Conservation (phyloP, 306 rosid species). For the Trichosanthes truncata region DNA sequence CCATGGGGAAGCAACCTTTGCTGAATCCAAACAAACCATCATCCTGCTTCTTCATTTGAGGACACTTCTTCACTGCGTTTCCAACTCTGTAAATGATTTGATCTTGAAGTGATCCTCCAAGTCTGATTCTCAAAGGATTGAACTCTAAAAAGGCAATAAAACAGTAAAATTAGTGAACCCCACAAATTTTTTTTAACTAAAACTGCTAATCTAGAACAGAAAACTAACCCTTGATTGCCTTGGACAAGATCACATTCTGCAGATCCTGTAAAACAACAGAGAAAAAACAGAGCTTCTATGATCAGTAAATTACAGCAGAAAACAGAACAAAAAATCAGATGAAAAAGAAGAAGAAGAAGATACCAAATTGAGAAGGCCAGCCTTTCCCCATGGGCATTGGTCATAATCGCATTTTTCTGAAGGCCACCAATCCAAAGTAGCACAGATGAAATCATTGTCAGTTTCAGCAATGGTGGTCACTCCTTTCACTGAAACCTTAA, state of each 20-base stretch:
- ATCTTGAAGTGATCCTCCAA: slow-evolving; percentile 71
- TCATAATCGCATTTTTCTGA: slow-evolving; percentile 36
- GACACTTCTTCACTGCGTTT: slow-evolving; percentile 7
- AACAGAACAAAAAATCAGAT: background rate
- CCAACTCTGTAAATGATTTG: slow-evolving; percentile 44
- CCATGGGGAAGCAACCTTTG: slow-evolving; percentile 28
- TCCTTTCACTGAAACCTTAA: slow-evolving; percentile 24
- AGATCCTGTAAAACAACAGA: slow-evolving; percentile 29
- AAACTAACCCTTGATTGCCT: slow-evolving; percentile 47
- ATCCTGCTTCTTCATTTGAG: slow-evolving; percentile 6
- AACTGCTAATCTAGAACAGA: too few relatives aligned
- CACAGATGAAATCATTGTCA: slow-evolving; percentile 52
- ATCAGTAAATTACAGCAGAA: background rate
- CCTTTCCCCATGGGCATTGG: slow-evolving; percentile 47
- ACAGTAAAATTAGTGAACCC: background rate
- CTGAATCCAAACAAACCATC: slow-evolving; percentile 45
- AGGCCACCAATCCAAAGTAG: slow-evolving; percentile 79
- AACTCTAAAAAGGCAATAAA: slow-evolving; percentile 7
- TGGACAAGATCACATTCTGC: slow-evolving; percentile 29
- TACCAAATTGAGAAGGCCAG: slow-evolving; percentile 46
- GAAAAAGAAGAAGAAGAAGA: background rate
- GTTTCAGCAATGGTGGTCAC: slow-evolving; percentile 32
- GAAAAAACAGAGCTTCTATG: background rate
- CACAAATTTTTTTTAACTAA: background rate
- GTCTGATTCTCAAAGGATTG: slow-evolving; percentile 40